Evolutionary conservation across 805 yeast species (phyloP).

Genomic region (Spathaspora arborariae): DNA sequence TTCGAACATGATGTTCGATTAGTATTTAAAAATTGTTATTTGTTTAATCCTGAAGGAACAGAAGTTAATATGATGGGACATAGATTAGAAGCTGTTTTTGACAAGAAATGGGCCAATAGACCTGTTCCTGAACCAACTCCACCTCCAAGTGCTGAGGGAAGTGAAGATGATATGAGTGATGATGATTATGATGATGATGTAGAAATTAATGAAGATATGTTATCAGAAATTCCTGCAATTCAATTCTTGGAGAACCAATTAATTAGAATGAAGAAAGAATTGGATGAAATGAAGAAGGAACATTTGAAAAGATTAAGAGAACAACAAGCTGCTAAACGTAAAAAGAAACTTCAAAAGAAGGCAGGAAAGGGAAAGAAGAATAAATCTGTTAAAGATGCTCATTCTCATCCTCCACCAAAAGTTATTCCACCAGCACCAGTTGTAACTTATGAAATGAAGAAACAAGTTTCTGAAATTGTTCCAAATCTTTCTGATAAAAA

Average conservation of each 20-base stretch:
- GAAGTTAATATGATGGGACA: slow-evolving; percentile 96
- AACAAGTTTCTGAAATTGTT: slow-evolving; percentile 84
- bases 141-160: slow-evolving; percentile 40
- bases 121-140: slow-evolving; percentile 65
- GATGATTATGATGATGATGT: slow-evolving; percentile 51
- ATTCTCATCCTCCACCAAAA: slow-evolving; percentile 1
- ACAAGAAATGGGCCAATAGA: slow-evolving; percentile 78
- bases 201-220: slow-evolving; percentile 49
- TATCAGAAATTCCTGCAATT: slow-evolving; percentile 83
- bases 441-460: slow-evolving; percentile 95
- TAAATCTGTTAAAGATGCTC: slow-evolving; percentile 10
- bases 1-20: slow-evolving; percentile 80
- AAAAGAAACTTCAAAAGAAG: slow-evolving; percentile 34
- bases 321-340: slow-evolving; percentile 54
- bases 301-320: slow-evolving; percentile 64
- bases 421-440: slow-evolving; percentile 24
- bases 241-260: slow-evolving; percentile 84
- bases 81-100: slow-evolving; percentile 79
- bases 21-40: slow-evolving; percentile 84
- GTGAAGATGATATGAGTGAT: slow-evolving; percentile 20
- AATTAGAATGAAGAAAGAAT: slow-evolving; percentile 78
- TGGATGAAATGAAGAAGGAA: slow-evolving; percentile 76
- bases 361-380: slow-evolving; percentile 23
- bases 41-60: slow-evolving; percentile 94
- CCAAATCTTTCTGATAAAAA: slow-evolving; percentile 73